These are phyloP conservation scores for Ramaria rubella DNA, from an alignment of 768 basidiomycete species.

Conservation along the genomic window DNA sequence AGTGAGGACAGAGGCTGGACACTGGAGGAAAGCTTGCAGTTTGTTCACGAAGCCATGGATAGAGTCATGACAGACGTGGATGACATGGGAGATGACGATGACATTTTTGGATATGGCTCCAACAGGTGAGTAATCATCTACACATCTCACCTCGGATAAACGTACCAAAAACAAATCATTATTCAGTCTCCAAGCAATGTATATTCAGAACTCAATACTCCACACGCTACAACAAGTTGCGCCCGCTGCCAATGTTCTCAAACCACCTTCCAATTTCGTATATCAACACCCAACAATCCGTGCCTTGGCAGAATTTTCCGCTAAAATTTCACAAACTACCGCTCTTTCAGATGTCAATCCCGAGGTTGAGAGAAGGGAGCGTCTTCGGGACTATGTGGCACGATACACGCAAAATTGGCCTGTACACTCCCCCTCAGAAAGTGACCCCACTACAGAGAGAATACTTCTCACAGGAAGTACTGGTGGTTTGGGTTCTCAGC, in stretches of 20 bases:
- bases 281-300: no score
- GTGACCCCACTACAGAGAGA: conserved; percentile 1
- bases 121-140: background rate
- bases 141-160: background rate
- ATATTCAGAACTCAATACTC: conserved; percentile 35
- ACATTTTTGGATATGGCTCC: background rate
- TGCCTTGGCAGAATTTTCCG: conserved; percentile 25
- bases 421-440: background rate
- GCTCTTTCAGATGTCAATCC: background rate
- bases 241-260: background rate
- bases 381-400: background rate
- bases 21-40: conserved; percentile 1
- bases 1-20: background rate
- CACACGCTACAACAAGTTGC: conserved; percentile 23
- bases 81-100: background rate
- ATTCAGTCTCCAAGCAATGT: conserved; percentile 35
- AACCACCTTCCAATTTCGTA: conserved; percentile 32
- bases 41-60: background rate
- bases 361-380: background rate
- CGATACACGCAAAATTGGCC: conserved; percentile 6
- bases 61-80: background rate
- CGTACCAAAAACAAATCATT: background rate
- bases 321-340: conserved; percentile 6
- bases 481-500: conserved; percentile 11
- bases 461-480: conserved; percentile 13